Evolutionary conservation across 176 grass and related monocot species (phyloP), one percentile per base, ranked within the genome.

Genomic region (Carex cristatella): DNA sequence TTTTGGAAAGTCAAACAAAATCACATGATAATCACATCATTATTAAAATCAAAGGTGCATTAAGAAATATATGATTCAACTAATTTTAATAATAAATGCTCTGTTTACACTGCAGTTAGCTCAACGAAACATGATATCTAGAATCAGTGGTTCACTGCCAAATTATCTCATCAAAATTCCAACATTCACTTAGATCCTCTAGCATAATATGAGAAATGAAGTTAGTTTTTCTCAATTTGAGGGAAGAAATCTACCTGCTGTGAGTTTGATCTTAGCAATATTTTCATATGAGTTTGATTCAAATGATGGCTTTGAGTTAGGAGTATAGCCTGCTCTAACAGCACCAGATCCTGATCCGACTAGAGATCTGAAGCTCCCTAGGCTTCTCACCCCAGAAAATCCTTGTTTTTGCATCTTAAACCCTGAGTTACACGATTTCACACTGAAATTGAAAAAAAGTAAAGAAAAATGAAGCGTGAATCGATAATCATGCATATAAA

Each of bases 191-290:
- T 31, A 66, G 38, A 65, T 49, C 2, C 27, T 37, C 35, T 15
- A 46, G 42, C 18, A 9, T 12, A 83, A 32, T 64, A 19, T 10
- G 46, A 54, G 19, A 66, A 65, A 60, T 62, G 55, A 44, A 81
- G 32, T 81, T 62, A 61, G 7, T 63, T 64, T 81, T 11, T 19
- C 14, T 40, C 65, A 54, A 77, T 12, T 19, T 3, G 15, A 70
- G 57, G 11, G 51, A 58, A 46, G 58, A 78, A 61, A 69, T 60
- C 7, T 57, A 98, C 95, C 95, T 92, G 93, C 95, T 84, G 93
- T 95, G 35, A 93, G 92, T 83, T 95, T 95, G 88, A 98, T 85
- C 83, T 98, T 98, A 68, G 90, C 86, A 81, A 98, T 93, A 86
- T 93, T 93, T 80, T 91, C 91, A 74, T 98, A 95, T 16, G 93